Conservation (phyloP, 768 basidiomycete species). For the Chalciporus sphaerocephalus region DNA sequence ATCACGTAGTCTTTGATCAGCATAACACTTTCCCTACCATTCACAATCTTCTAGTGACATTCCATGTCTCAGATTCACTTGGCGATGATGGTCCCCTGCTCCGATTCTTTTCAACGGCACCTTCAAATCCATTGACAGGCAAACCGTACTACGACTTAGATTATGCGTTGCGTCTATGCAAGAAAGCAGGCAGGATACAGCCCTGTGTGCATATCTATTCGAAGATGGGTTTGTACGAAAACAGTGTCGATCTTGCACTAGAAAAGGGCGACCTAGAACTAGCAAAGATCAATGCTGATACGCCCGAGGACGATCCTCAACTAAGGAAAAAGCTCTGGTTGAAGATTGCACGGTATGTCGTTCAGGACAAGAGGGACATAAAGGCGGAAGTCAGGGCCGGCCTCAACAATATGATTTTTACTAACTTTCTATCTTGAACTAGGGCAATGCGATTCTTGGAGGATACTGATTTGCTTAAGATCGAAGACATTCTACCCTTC, state of each 20-base stretch:
- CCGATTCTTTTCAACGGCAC: slow-evolving; percentile 78
- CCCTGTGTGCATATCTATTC: slow-evolving; percentile 96
- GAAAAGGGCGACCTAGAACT: slow-evolving; percentile 93
- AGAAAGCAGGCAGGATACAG: slow-evolving; percentile 71
- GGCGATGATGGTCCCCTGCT: slow-evolving; percentile 76
- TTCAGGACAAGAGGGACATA: slow-evolving; percentile 97
- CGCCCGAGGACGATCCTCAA: slow-evolving; percentile 84
- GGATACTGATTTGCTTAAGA: slow-evolving; percentile 90
- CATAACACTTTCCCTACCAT: slow-evolving; percentile 79
- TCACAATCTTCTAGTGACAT: slow-evolving; percentile 90
- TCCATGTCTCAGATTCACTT: slow-evolving; percentile 54
- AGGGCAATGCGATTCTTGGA: slow-evolving; percentile 98
- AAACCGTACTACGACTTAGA: slow-evolving; percentile 96
- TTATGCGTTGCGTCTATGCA: slow-evolving; percentile 92
- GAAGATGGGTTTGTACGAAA: slow-evolving; percentile 96
- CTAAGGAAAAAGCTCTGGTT: slow-evolving; percentile 94
- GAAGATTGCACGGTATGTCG: slow-evolving; percentile 97
- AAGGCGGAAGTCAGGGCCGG: slow-evolving; percentile 68
- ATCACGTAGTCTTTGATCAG: slow-evolving; percentile 77
- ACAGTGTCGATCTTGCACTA: slow-evolving; percentile 90
- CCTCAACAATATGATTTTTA: not conserved
- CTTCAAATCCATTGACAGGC: slow-evolving; percentile 74
- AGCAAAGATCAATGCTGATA: slow-evolving; percentile 92
- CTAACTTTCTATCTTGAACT: slow-evolving; percentile 9
- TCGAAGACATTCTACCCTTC: slow-evolving; percentile 98